Percentiles rank a stretch among this genome's conserved stretches.
phyloP scores from a whole-genome alignment of 805 yeast genomes.

The Ogataea saltuana region DNA sequence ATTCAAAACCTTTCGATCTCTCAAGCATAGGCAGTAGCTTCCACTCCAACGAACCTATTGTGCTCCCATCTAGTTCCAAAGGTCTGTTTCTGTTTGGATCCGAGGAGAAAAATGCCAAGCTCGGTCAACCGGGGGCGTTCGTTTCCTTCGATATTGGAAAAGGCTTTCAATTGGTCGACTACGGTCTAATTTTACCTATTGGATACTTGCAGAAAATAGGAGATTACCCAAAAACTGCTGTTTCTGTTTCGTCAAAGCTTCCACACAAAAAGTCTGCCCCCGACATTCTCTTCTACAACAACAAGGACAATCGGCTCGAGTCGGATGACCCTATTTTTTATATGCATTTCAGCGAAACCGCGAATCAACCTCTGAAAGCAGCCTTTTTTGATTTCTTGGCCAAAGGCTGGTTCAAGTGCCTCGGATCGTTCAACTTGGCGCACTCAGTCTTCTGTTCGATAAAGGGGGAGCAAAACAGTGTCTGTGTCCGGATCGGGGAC shows the following conservation, averaged over 20 bases:
- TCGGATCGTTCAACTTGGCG: constrained; percentile 37
- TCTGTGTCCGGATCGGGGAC: constrained; percentile 41
- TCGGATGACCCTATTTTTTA: constrained; percentile 40
- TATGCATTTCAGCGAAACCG: constrained; percentile 36
- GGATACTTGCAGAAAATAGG: constrained; percentile 21
- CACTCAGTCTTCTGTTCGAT: constrained; percentile 47
- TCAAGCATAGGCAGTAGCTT: constrained; percentile 14
- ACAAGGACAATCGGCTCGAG: constrained; percentile 17
- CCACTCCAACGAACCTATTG: constrained; percentile 17
- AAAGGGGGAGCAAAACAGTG: constrained; percentile 32
- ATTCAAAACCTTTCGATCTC: constrained; percentile 15
- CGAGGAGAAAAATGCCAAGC: constrained; percentile 35
- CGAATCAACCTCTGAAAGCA: constrained; percentile 14
- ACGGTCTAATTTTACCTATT: constrained; percentile 41
- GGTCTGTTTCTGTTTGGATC: constrained; percentile 43
- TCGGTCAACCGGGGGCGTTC: constrained; percentile 9
- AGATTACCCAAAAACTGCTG: constrained; percentile 6
- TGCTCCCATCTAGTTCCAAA: constrained; percentile 38
- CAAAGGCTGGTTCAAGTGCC: constrained; percentile 39
- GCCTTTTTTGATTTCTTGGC: constrained; percentile 45
- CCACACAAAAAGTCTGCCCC: not conserved
- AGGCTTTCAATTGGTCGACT: constrained; percentile 38
- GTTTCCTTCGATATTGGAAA: constrained; percentile 43
- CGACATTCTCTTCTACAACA: constrained; percentile 30
- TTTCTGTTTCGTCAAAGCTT: constrained; percentile 2